Evolutionary conservation across 345 rosid species (phyloP), one percentile per base, ranked within the genome.

Genomic region (Salix koriyanagi): DNA sequence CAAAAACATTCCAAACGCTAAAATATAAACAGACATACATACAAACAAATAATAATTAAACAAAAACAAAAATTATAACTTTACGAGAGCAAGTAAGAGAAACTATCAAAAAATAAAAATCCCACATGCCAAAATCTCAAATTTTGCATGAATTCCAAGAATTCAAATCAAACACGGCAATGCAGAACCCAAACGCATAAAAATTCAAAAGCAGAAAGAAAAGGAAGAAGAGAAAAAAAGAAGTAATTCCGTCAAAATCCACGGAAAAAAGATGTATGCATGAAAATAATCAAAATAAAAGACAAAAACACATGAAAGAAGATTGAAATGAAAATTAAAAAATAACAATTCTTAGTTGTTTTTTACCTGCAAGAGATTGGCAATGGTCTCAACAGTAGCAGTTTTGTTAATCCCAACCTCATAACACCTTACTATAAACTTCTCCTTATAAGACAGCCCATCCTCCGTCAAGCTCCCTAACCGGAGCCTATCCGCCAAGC

Each of bases 371-470:
- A 95, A 84, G 48, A 95, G 88, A 90, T 95, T 95, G 66, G 97
- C 98, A 83, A 93, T 89, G 75, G 98, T 93, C 81, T 93, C 96
- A 10, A 93, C 89, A 44, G 99, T 96, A 69, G 97, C 96, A 54
- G 97, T 96, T 87, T 90, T 96, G 87, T 96, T 96, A 75, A 90
- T 89, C 79, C 99, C 98, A 74, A 93, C 99, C 85, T 95, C 99
- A 46, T 91, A 96, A 79, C 91, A 84, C 85, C 99, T 86, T 4
- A 96, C 92, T 18, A 93, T 89, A 74, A 91, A 93, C 90, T 82
- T 93, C 83, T 96, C 99, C 85, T 88, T 93, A 76, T 93, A 96
- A 3, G 97, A 91, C 34, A 86, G 81, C 28, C 99, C 94, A 65
- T 90, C 91, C 68, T 89, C 94, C 46, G 86, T 74, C 88, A 93